phyloP scores from a whole-genome alignment of 345 rosid species.

The Luvunga scandens region DNA sequence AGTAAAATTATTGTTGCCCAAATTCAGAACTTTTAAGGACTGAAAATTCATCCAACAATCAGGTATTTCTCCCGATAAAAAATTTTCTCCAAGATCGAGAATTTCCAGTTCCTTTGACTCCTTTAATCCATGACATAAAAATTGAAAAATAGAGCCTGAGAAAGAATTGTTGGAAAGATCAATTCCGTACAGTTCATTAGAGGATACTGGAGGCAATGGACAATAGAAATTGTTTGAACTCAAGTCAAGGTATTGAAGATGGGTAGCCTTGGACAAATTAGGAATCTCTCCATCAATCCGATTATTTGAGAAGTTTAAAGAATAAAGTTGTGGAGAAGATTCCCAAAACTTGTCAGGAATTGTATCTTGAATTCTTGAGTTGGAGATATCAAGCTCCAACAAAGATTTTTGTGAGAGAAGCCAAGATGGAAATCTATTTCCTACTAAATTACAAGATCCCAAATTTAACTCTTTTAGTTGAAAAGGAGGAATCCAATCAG shows the following conservation, averaged over 20 bases:
- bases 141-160: conserved; percentile 25
- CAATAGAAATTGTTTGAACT: conserved; percentile 21
- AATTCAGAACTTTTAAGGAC: background rate
- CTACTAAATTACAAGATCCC: background rate
- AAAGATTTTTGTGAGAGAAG: background rate
- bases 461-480: background rate
- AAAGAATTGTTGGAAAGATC: conserved; percentile 42
- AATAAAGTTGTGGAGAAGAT: background rate
- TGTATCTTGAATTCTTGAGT: background rate
- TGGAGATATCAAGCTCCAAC: background rate
- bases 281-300: conserved; percentile 25
- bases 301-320: conserved; percentile 31
- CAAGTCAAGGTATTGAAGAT: conserved; percentile 18
- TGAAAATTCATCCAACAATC: background rate
- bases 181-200: conserved; percentile 7
- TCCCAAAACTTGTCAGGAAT: background rate
- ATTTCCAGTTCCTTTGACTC: conserved; percentile 10
- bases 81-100: conserved; percentile 36
- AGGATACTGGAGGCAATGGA: conserved; percentile 12
- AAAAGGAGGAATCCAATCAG: background rate
- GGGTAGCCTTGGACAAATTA: background rate
- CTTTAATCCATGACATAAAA: conserved; percentile 21
- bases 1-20: background rate
- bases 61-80: background rate
- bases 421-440: background rate